These are phyloP conservation scores for Penicillium psychrofluorescens DNA, from an alignment of 495 filamentous ascomycete genomes.

Conservation along the genomic window DNA sequence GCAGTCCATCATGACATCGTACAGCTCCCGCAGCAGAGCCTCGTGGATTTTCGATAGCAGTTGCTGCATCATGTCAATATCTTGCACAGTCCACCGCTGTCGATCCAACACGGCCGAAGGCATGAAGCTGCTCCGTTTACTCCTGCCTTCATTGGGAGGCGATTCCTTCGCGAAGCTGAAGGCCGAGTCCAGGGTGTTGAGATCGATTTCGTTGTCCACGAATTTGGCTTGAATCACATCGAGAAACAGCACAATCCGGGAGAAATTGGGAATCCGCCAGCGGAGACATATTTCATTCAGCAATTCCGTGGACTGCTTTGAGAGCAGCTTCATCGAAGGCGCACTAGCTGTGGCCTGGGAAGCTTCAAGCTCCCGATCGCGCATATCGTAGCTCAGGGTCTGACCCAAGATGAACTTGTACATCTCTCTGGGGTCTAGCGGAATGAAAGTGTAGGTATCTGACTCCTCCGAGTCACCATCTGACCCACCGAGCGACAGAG, in stretches of 20 bases:
- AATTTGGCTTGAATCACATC: constrained; percentile 83
- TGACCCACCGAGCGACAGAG: constrained; percentile 56
- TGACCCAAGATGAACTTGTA: constrained; percentile 73
- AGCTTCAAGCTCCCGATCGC: constrained; percentile 47
- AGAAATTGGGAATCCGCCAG: constrained; percentile 86
- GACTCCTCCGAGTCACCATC: constrained; percentile 35
- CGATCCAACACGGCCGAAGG: constrained; percentile 48
- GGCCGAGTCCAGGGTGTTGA: constrained; percentile 73
- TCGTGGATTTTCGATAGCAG: constrained; percentile 72
- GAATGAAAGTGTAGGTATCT: constrained; percentile 78
- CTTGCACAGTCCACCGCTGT: constrained; percentile 70
- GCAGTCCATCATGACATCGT: constrained; percentile 75
- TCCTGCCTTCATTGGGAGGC: constrained; percentile 40
- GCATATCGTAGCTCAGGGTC: constrained; percentile 62
- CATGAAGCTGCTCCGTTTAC: constrained; percentile 41
- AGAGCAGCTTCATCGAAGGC: constrained; percentile 59
- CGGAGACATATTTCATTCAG: constrained; percentile 77
- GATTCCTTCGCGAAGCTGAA: constrained; percentile 76
- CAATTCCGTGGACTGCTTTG: constrained; percentile 74
- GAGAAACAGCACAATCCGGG: constrained; percentile 71
- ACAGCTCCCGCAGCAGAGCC: constrained; percentile 78
- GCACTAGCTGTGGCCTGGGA: constrained; percentile 44
- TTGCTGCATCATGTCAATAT: constrained; percentile 68
- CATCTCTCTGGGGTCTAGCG: constrained; percentile 71
- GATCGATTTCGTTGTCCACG: constrained; percentile 72